Conservation (phyloP, 345 rosid genomes). For the Hibiscus trionum region DNA sequence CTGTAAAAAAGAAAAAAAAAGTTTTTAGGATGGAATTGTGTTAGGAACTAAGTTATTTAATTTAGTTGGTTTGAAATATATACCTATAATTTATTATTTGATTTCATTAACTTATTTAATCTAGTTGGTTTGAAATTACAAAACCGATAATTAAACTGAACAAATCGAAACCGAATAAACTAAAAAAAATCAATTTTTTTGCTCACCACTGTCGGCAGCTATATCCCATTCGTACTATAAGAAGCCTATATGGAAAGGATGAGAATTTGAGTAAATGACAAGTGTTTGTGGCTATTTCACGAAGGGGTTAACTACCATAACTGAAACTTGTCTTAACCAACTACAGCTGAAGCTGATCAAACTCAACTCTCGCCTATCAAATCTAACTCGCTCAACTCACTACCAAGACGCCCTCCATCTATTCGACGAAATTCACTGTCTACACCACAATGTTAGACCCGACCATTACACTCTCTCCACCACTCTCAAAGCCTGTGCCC, state of each 20-base stretch:
- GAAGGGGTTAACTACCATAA: slow-evolving; percentile 11
- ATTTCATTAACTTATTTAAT: too few relatives aligned
- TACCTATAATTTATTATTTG: too few relatives aligned
- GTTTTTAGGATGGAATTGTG: too few relatives aligned
- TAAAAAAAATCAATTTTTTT: too few relatives aligned
- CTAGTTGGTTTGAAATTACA: too few relatives aligned
- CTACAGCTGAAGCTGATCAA: slow-evolving; percentile 26
- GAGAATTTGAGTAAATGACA: slow-evolving; percentile 15
- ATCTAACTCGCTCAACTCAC: slow-evolving; percentile 34
- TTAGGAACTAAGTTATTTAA: too few relatives aligned
- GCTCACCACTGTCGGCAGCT: too few relatives aligned
- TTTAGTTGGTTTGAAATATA: too few relatives aligned
- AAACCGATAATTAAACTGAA: too few relatives aligned
- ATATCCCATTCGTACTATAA: too few relatives aligned
- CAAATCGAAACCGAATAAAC: too few relatives aligned
- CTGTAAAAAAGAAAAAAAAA: not conserved
- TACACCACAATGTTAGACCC: slow-evolving; percentile 31
- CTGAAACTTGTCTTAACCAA: slow-evolving; percentile 8
- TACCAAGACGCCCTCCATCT: slow-evolving; percentile 44
- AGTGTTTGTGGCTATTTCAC: slow-evolving; percentile 8
- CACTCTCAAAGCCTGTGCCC: slow-evolving; percentile 48
- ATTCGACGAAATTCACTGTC: slow-evolving; percentile 35
- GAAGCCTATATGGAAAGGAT: not conserved
- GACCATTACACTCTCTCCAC: slow-evolving; percentile 62
- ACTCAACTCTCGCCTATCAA: slow-evolving; percentile 43